Evolutionary conservation across 1,139 yeast genomes (phyloP), one percentile per base, ranked within the genome.

Genomic region (Hansenula anomala): DNA sequence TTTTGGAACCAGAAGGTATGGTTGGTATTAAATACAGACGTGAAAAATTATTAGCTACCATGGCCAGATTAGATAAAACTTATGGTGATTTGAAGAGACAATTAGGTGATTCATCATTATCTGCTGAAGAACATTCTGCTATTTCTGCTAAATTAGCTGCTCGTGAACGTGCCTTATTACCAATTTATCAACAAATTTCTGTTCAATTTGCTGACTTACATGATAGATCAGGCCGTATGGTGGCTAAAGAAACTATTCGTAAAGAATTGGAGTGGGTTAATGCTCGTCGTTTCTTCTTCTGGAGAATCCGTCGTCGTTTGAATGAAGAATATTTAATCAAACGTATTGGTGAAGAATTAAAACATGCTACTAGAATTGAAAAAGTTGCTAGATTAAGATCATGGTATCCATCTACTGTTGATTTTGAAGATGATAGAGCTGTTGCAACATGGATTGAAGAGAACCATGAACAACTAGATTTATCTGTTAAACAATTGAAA

Each of bases 1-100:
- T 94, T 45, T 73, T 94, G 61, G 98, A 92, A 69, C 97, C 98
- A 39, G 97, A 90, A 63, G 98, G 98, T 64, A 87, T 92, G 90
- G 98, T 92, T 58, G 96, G 97, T 60, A 88, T 92, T 68, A 92
- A 92, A 69, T 92, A 84, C 73, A 82, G 96, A 68, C 85, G 95
- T 56, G 96, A 89, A 61, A 90, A 89, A 69, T 72, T 92, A 52
- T 68, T 89, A 53, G 78, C 80, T 26, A 88, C 96, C 39, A 94
- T 94, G 95, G 77, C 77, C 52, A 82, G 98, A 66, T 73, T 92
- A 51, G 98, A 92, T 60, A 68, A 76, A 31, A 74, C 75, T 36
- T 92, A 89, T 64, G 78, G 78, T 44, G 76, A 73, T 33, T 73
- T 90, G 62, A 80, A 79, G 63, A 64, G 62, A 36, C 74, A 80